These are phyloP conservation scores for Suillus brevipes DNA, from an alignment of 768 basidiomycete species.

Conservation along the genomic window DNA sequence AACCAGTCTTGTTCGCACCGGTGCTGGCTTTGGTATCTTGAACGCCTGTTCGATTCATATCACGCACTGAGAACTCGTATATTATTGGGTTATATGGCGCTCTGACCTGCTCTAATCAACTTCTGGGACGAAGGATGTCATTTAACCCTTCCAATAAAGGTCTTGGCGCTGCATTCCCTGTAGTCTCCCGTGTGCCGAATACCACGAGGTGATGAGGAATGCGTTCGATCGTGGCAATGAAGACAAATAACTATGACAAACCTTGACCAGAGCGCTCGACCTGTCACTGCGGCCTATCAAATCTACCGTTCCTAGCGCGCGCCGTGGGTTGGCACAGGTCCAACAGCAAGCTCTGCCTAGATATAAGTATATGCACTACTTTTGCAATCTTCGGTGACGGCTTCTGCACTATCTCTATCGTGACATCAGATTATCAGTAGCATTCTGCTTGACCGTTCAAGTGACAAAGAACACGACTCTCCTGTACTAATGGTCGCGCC, in stretches of 20 bases:
- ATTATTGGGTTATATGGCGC: neutral
- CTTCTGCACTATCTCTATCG: neutral
- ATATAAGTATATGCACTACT: neutral
- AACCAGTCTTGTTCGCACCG: too few relatives aligned
- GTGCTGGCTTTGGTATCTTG: neutral
- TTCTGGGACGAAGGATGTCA: neutral
- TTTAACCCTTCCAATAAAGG: neutral
- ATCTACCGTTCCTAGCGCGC: neutral
- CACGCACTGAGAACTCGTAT: neutral
- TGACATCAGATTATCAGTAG: neutral
- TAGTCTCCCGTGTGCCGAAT: neutral
- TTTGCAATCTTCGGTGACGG: neutral
- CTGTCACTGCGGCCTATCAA: neutral
- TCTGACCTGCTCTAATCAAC: neutral
- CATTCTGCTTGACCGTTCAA: neutral
- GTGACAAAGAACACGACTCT: neutral
- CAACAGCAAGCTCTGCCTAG: neutral
- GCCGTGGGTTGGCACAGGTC: neutral
- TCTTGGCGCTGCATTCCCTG: neutral
- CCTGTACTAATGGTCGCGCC: neutral
- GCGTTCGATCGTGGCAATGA: neutral
- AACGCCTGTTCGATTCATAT: neutral
- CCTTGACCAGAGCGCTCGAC: neutral
- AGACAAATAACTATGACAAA: neutral
- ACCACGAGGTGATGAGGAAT: neutral